Evolutionary conservation across 495 filamentous ascomycete genomes (phyloP), one percentile per base, ranked within the genome.

Genomic region (Penicillium subrubescens): DNA sequence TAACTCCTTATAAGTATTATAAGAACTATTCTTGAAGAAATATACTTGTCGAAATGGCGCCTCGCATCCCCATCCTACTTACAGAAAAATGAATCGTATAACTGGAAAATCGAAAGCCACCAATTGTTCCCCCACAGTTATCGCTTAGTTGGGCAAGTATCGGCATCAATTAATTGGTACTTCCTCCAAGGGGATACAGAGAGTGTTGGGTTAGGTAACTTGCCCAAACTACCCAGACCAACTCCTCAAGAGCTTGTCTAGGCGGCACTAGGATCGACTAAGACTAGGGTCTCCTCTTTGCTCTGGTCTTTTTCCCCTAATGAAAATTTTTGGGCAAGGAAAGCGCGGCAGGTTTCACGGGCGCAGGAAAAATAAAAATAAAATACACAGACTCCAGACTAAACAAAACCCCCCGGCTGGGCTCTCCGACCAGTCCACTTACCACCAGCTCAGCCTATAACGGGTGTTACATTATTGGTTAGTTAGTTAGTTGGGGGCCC

Each of bases 301-400:
- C 44, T 50, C 23, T 29, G 3, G 48, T 48, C 12, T 52, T 27
- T 27, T 10, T 62, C 21, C 21, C 54, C 21, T 11, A 41, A 25
- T 46, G n/a, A 7, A 27, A 37, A 11, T 41, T 62, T 57, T 62
- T 19, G 43, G 21, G 12, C 43, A 25, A 43, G 54, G 61, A 63
- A 59, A 63, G 54, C 44, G 61, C 61, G 55, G 61, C 54, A 63
- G 55, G 61, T 58, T 59, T 21, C 17, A 58, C 54, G 35, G 21
- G 10, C 19, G 37, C 37, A 14, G 21, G 19, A 25, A 25, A 44
- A 33, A 33, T 33, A 43, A 44, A 48, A 48, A 48, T 25, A 48
- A 48, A 48, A 48, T 27, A 27, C 25, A 4, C 25, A 27, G 25
- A 33, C 23, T 23, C 44, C 44, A 48, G 44, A 48, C 44, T 48